phyloP scores from a whole-genome alignment of 2,329 filamentous ascomycete genomes.

The Bipolaris gigantea region DNA sequence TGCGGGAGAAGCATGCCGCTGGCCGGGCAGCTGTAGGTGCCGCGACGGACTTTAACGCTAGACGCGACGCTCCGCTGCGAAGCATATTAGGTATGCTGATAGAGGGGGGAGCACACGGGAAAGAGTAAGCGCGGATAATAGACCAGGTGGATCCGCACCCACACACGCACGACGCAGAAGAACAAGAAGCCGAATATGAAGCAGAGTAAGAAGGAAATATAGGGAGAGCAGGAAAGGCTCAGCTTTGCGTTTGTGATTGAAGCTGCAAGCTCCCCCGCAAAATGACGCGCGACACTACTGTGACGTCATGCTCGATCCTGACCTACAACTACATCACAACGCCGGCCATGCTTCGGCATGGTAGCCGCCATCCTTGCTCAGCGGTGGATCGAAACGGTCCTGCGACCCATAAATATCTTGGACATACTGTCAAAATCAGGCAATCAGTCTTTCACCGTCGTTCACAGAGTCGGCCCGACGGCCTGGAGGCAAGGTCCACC shows the following conservation, averaged over 20 bases:
- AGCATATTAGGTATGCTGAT: constrained; percentile 41
- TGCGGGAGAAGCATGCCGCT: constrained; percentile 26
- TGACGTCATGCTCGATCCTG: constrained; percentile 8
- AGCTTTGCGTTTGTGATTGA: background rate
- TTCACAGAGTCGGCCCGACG: background rate
- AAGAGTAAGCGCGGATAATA: background rate
- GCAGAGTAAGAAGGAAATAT: background rate
- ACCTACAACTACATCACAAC: constrained; percentile 7
- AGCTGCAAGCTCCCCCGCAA: constrained; percentile 9
- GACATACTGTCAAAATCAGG: background rate
- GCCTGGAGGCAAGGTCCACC: background rate
- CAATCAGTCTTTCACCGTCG: background rate
- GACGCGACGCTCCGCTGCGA: constrained; percentile 49
- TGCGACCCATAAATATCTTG: constrained; percentile 1
- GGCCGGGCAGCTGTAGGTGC: constrained; percentile 34
- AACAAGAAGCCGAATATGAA: constrained; percentile 10
- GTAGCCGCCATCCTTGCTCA: background rate
- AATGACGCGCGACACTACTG: constrained; percentile 11
- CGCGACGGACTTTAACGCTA: constrained; percentile 45
- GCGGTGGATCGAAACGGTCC: constrained; percentile 6
- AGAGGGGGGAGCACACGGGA: background rate
- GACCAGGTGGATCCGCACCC: background rate
- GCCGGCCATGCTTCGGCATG: constrained; percentile 12
- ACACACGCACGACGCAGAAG: background rate
- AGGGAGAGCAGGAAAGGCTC: background rate